Conservation (phyloP, 2,329 filamentous ascomycete genomes). For the Talaromyces sp. region DNA sequence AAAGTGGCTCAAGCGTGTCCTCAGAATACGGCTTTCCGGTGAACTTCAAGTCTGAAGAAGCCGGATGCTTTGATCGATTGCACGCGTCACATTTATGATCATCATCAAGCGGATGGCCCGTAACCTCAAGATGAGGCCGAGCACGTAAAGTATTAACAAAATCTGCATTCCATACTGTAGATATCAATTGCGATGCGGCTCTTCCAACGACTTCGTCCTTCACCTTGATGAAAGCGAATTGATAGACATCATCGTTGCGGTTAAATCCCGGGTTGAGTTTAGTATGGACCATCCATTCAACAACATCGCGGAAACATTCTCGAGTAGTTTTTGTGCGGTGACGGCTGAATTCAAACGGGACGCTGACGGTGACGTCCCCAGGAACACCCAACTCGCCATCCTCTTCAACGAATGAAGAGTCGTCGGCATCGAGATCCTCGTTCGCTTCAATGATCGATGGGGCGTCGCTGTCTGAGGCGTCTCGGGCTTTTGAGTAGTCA, state of each 20-base stretch:
- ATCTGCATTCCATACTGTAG: conserved; percentile 64
- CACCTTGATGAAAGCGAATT: conserved; percentile 66
- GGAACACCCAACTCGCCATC: conserved; percentile 61
- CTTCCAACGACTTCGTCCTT: conserved; percentile 67
- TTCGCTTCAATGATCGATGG: conserved; percentile 26
- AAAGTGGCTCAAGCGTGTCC: conserved; percentile 63
- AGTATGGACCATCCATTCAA: conserved; percentile 80
- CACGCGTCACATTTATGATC: conserved; percentile 65
- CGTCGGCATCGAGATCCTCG: conserved; percentile 54
- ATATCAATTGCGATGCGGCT: conserved; percentile 68
- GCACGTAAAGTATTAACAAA: conserved; percentile 66
- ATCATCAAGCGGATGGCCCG: conserved; percentile 43
- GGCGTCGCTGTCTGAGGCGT: conserved; percentile 20
- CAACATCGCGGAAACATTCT: conserved; percentile 68
- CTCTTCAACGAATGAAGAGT: conserved; percentile 63
- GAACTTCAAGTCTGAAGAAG: conserved; percentile 62
- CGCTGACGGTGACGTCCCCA: conserved; percentile 37
- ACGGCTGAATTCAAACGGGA: conserved; percentile 67
- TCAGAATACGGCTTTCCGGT: conserved; percentile 64
- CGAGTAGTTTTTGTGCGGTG: conserved; percentile 65
- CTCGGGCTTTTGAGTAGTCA: conserved; percentile 45
- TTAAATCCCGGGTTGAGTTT: conserved; percentile 70
- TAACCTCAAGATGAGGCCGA: conserved; percentile 59
- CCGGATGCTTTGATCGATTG: conserved; percentile 65
- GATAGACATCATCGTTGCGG: conserved; percentile 62